Evolutionary conservation across 2,329 filamentous ascomycete species (phyloP).

Genomic region (Alternaria triticina): DNA sequence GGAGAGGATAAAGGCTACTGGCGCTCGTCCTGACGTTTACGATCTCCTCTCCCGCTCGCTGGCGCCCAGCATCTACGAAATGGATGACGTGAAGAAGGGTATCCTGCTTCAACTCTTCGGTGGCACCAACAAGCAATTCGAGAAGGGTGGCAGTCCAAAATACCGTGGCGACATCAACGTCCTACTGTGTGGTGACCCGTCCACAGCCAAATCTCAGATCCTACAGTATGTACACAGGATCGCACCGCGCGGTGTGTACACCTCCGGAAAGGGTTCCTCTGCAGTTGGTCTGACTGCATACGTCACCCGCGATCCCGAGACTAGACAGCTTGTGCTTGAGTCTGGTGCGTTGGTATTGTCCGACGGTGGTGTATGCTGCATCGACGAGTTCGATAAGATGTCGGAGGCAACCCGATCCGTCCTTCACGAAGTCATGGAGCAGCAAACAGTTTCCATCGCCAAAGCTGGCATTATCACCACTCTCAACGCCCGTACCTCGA

Average conservation of each 20-base stretch:
- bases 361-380: constrained; percentile 78
- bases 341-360: constrained; percentile 76
- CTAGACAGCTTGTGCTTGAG: constrained; percentile 74
- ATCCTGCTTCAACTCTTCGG: constrained; percentile 96
- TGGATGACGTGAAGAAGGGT: constrained; percentile 99
- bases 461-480: constrained; percentile 85
- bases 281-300: constrained; percentile 81
- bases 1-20: constrained; percentile 82
- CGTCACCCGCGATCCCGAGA: constrained; percentile 76
- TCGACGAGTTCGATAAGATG: constrained; percentile 84
- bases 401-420: constrained; percentile 75
- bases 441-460: constrained; percentile 78
- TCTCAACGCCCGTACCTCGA: constrained; percentile 91
- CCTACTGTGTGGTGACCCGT: constrained; percentile 94
- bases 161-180: constrained; percentile 99
- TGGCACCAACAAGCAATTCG: constrained; percentile 96
- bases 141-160: constrained; percentile 92
- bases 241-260: constrained; percentile 84
- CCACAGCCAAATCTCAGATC: constrained; percentile 94
- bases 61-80: constrained; percentile 94
- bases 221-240: constrained; percentile 97
- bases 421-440: constrained; percentile 81
- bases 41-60: constrained; percentile 89
- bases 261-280: constrained; percentile 76
- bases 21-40: constrained; percentile 84